Base-by-base conservation (phyloP, 176 grass and related monocot species). In the Themeda triandra region DNA sequence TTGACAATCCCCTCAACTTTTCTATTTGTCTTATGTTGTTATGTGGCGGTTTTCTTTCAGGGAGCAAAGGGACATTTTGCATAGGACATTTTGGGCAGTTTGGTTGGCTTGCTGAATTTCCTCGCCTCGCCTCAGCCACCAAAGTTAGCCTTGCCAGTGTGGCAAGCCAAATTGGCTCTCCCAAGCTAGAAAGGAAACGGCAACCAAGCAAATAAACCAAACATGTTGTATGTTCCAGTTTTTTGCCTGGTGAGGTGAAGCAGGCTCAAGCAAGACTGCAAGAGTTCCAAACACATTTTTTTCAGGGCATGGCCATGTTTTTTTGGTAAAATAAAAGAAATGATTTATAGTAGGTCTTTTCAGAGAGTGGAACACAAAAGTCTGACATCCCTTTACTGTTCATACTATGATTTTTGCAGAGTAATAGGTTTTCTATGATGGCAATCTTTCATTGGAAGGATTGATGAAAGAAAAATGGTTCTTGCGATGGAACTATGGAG, bases 1-100 rank as follows among this genome's bases (percentile, higher is more conserved):
- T 39, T 58, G 36, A n/a, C 35, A 88, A 82, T 54, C 28, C 66
- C 12, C 69, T 68, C 70, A 69, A 80, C 29, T 84, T 75, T 33
- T 33, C 4, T 59, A 69, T 46, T 75, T 80, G 7, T 36, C 77
- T 65, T 80, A 48, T 13, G 76, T 60, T n/a, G n/a, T n/a, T n/a
- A n/a, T n/a, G n/a, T n/a, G 46, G n/a, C 1, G 1, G 29, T 46
- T 80, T 74, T 24, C 44, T 69, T 81, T 36, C 13, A 9, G 14
- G 31, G 48, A 40, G 21, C 46, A 67, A 48, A 65, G 24, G 53
- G 21, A 2, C 18, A 87, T 42, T 53, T 32, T 24, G 35, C 13
- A 66, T 44, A 30, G 29, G 64, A 78, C 71, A 42, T 58, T 59
- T 59, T 59, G 23, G 9, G 9, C 54, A 3, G 6, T 24, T 59